A percentile compares a stretch with the other conserved stretches of the same genome.
phyloP scores from a whole-genome alignment of 176 grass and related monocot species.

The Echinochloa phyllopogon region DNA sequence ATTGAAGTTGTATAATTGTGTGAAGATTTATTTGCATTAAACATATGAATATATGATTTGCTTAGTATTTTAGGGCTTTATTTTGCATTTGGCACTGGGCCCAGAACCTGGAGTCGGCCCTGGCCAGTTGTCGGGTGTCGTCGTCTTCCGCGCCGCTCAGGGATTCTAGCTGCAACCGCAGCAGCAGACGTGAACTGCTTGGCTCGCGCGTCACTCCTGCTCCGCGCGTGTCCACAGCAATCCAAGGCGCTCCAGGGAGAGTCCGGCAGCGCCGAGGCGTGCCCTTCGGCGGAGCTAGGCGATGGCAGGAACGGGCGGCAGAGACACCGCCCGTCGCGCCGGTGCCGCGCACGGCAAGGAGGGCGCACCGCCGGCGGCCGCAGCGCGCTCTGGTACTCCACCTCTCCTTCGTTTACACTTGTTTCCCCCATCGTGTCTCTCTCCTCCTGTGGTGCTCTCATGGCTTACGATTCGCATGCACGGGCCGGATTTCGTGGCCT shows the following conservation, averaged over 20 bases:
- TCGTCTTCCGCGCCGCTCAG: too few relatives aligned
- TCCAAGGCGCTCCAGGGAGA: background rate
- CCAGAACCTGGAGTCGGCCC: too few relatives aligned
- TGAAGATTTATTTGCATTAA: too few relatives aligned
- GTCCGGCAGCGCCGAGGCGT: background rate
- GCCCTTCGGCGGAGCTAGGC: background rate
- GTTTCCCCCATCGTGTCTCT: background rate
- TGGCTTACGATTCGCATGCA: background rate
- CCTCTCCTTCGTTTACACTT: background rate
- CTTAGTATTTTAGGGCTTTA: too few relatives aligned
- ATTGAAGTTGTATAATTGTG: too few relatives aligned
- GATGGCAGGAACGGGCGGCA: background rate
- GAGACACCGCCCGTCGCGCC: background rate
- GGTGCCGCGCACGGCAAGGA: background rate
- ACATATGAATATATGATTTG: too few relatives aligned
- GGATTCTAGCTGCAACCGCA: too few relatives aligned
- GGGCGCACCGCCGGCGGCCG: background rate
- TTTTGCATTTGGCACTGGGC: too few relatives aligned
- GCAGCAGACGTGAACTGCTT: too few relatives aligned
- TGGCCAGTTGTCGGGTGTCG: too few relatives aligned
- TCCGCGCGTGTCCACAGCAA: background rate
- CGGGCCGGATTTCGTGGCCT: background rate
- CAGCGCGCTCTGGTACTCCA: background rate
- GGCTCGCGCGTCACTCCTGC: background rate
- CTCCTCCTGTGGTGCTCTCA: background rate